phyloP scores from a whole-genome alignment of 1,284 basidiomycete species.

The Mycena citricolor region DNA sequence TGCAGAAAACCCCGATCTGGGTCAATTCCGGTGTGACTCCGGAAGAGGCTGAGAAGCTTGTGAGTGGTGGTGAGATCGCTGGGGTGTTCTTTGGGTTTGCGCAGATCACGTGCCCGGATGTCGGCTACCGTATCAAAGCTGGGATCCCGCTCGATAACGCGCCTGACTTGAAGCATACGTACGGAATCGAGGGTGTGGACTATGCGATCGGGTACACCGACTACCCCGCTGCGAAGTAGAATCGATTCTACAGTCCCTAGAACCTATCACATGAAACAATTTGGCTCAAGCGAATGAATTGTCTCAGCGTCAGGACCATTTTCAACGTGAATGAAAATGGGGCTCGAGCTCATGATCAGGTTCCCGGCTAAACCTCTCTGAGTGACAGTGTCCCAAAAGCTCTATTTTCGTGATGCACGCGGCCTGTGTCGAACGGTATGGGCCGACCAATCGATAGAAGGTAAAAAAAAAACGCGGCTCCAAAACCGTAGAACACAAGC shows the following conservation, averaged over 20 bases:
- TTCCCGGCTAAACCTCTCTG: conserved; percentile 57
- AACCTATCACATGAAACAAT: too few species aligned
- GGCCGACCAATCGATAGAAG: conserved; percentile 62
- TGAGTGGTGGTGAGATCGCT: conserved; percentile 26
- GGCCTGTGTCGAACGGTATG: conserved; percentile 43
- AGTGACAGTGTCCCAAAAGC: conserved; percentile 63
- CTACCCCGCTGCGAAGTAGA: conserved; percentile 8
- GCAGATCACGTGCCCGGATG: conserved; percentile 29
- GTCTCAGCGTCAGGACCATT: conserved; percentile 15
- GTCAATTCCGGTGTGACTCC: conserved; percentile 27
- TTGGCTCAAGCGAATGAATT: too few species aligned
- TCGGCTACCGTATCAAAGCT: conserved; percentile 26
- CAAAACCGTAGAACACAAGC: conserved; percentile 60
- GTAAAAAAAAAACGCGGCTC: conserved; percentile 62
- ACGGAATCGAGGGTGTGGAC: conserved; percentile 11
- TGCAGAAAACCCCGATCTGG: conserved; percentile 31
- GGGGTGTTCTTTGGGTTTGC: conserved; percentile 28
- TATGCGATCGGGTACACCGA: conserved; percentile 11
- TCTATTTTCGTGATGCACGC: conserved; percentile 53
- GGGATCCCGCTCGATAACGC: conserved; percentile 17
- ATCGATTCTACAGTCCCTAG: too few species aligned
- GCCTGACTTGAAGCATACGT: conserved; percentile 9
- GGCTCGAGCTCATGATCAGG: conserved; percentile 60
- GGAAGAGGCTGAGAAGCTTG: conserved; percentile 25
- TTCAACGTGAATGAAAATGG: conserved; percentile 27